phyloP scores from a whole-genome alignment of 176 grass and related monocot species.

The Secale cereale region DNA sequence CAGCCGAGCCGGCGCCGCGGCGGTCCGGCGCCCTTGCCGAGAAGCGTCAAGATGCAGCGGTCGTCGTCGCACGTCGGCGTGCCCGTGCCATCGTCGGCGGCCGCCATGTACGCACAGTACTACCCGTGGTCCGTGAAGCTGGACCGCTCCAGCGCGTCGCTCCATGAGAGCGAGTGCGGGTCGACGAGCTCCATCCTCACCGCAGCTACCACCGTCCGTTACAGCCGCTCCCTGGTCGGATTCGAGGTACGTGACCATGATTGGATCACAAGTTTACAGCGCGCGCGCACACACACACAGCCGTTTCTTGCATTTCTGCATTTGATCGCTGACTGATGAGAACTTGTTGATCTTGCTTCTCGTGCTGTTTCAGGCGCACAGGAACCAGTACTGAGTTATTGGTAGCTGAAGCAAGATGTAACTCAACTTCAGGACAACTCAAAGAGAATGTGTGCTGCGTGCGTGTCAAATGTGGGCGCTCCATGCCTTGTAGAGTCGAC shows the following conservation, averaged over 20 bases:
- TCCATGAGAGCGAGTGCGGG: constrained; percentile 84
- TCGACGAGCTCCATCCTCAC: constrained; percentile 80
- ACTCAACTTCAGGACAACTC: neutral
- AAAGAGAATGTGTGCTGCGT: neutral
- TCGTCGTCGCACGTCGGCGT: constrained; percentile 68
- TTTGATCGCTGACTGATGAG: neutral
- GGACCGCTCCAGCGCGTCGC: constrained; percentile 60
- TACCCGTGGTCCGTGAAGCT: constrained; percentile 68
- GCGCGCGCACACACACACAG: neutral
- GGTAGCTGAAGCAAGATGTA: neutral
- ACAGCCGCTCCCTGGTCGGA: constrained; percentile 47
- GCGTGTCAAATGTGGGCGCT: neutral
- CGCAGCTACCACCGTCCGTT: constrained; percentile 24
- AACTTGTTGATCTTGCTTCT: neutral
- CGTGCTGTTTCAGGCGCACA: constrained; percentile 37
- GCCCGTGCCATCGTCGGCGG: constrained; percentile 5
- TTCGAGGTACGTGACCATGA: constrained; percentile 48
- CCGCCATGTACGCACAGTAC: constrained; percentile 31
- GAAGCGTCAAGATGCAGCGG: constrained; percentile 69
- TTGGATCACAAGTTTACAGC: neutral
- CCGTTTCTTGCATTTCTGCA: neutral
- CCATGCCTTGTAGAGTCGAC: neutral
- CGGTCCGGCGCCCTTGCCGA: constrained; percentile 22
- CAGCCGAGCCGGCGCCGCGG: constrained; percentile 55
- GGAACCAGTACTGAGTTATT: constrained; percentile 27